A percentile compares a stretch with the other conserved stretches of the same genome.
Evolutionary conservation across 495 filamentous ascomycete species (phyloP).

Genomic region (Talaromyces borbonicus): DNA sequence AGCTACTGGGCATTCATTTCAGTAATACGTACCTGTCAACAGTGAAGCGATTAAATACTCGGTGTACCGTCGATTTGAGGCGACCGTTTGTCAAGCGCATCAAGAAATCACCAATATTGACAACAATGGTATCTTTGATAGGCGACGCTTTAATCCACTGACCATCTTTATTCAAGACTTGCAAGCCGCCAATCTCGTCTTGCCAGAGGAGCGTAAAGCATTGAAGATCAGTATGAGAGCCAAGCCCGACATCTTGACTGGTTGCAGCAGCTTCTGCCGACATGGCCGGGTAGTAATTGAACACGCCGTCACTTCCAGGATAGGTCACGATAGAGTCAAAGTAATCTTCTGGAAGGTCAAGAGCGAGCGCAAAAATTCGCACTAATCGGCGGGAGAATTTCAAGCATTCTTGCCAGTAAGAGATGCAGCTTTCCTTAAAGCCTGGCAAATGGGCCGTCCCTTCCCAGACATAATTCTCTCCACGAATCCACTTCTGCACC

Average conservation of each 20-base stretch:
- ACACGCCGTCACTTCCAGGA: slow-evolving; percentile 9
- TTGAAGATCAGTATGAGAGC: slow-evolving; percentile 41
- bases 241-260: slow-evolving; percentile 12
- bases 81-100: slow-evolving; percentile 45
- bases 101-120: slow-evolving; percentile 51
- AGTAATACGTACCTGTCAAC: slow-evolving; percentile 25
- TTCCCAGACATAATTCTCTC: slow-evolving; percentile 35
- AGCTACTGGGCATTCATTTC: no score
- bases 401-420: slow-evolving; percentile 21
- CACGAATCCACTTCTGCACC: slow-evolving; percentile 25
- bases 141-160: slow-evolving; percentile 38
- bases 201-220: slow-evolving; percentile 42
- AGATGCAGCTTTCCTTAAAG: slow-evolving; percentile 26
- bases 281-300: not conserved
- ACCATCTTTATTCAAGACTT: slow-evolving; percentile 31
- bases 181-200: slow-evolving; percentile 34
- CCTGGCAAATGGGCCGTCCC: slow-evolving; percentile 27
- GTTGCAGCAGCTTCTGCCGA: not conserved
- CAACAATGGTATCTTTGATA: slow-evolving; percentile 41
- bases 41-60: slow-evolving; percentile 22
- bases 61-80: slow-evolving; percentile 42
- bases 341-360: not conserved
- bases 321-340: not conserved
- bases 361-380: not conserved
- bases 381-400: not conserved